Base-by-base conservation (phyloP, 331 rosid species). In the Quercus tomentella region DNA sequence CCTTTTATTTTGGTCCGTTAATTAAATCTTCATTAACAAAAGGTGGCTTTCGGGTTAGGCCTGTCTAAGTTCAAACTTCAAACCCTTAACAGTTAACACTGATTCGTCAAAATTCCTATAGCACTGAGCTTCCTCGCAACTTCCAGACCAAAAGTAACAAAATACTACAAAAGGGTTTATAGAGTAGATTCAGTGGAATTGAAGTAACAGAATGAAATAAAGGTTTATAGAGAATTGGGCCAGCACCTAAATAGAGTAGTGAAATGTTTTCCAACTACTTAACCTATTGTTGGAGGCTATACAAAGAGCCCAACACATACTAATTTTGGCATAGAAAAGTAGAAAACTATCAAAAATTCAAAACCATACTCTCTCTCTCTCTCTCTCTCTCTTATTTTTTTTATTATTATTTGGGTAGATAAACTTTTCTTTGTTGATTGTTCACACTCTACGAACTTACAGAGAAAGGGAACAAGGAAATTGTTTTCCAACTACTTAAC, bases 361-460 rank as follows among this genome's bases (percentile, higher is more conserved):
- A 37, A 37, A 37, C 0, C 43, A 37, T 7, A 1, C 9, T 37
- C 43, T 37, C 43, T 35, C 43, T 35, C 41, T 35, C 41, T 33
- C 7, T 33, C 10, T 37, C 3, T 37, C 3, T 2, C 9, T 37
- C 2, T 33, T 5, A 6, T 35, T 6, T 1, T 35, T 35, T 6
- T 6, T 5, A 1, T 33, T 5, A 33, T 37, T 37, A 37, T 45
- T 45, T 2, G 55, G 55, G 55, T 49, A 49, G 6, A 0, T 14
- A 49, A 49, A 49, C 14, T 49, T 49, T 17, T 49, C 55, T 49
- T 49, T 49, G 55, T 15, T 41, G 49, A 41, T 49, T 49, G 72
- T 37, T 83, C 76, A 35, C 37, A 54, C 56, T 58, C 83, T 31
- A 5, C 61, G 70, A 76, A 71, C 72, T 35, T 70, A 73, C 67